Base-by-base conservation (phyloP, 192 early-diverging fungal species). In the Coemansia sp. region DNA sequence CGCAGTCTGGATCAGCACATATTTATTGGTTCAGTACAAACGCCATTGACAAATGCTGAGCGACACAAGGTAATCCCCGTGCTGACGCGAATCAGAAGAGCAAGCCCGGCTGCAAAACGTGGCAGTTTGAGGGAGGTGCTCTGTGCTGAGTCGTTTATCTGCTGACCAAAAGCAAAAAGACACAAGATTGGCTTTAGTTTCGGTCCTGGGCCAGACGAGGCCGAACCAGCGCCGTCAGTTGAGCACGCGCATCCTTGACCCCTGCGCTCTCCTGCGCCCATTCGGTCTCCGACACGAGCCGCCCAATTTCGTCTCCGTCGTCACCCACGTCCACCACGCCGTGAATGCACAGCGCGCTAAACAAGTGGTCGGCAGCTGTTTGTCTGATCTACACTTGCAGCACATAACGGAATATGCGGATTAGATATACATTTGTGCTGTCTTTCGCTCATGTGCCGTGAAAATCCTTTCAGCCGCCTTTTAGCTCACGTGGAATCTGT, bases 331-430 rank as follows among this genome's bases (percentile, higher is more conserved):
- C 65, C 8, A 50, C 47, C n/a, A 64, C 66, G 51, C 69, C 72
- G 54, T 81, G 70, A 4, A 81, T 75, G 60, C 78, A 81, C 34
- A 75, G 46, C 54, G 65, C 55, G 12, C 62, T 66, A 51, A 65
- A 81, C 48, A 74, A 59, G 36, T 74, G 72, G 64, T 81, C 78
- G 59, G 68, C 72, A 48, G 78, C 78, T 55, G 59, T 34, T 25
- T 81, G 78, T 57, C 78, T 59, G 72, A 81, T 81, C 78, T 81
- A 81, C 72, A 71, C 15, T 3, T 53, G 10, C 28, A 42, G 40
- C 12, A 42, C 40, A 62, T 21, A 15, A 59, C 52, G 25, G 55
- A 58, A 52, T 22, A 52, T 26, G 50, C 50, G 22, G 21, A 14
- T 52, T 52, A 50, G 48, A 50, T n/a, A 44, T 5, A 4, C 42